Evolutionary conservation across 148 eudicot species (phyloP).

Genomic region (Tetragonia tetragonoides): DNA sequence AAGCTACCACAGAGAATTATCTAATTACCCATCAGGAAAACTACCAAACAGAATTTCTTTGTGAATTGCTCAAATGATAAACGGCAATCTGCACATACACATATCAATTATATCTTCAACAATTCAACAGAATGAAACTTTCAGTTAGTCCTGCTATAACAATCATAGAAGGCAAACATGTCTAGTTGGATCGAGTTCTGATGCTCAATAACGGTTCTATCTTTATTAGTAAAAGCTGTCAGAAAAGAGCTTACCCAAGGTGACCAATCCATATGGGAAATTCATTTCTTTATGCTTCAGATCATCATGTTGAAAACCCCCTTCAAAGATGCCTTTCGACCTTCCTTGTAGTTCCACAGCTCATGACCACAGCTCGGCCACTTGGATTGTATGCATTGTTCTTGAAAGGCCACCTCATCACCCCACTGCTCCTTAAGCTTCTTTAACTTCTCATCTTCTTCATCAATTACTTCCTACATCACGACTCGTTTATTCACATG

Average conservation of each 20-base stretch:
- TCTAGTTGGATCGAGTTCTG: neutral
- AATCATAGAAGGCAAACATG: neutral
- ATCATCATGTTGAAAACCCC: conserved; percentile 50
- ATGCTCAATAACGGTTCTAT: neutral
- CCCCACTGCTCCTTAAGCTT: conserved; percentile 58
- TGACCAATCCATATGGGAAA: neutral
- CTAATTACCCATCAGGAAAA: neutral
- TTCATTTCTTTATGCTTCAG: conserved; percentile 44
- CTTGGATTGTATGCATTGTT: conserved; percentile 72
- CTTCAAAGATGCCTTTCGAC: conserved; percentile 65
- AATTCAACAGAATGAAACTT: neutral
- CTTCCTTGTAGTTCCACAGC: conserved; percentile 70
- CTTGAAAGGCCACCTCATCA: conserved; percentile 48
- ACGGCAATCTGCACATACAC: neutral
- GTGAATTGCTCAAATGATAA: neutral
- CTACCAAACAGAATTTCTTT: too few species aligned
- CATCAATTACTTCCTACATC: conserved; percentile 41
- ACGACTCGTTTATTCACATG: conserved; percentile 5
- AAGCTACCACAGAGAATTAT: neutral
- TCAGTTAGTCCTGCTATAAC: neutral
- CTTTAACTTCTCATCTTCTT: conserved; percentile 52
- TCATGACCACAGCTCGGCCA: conserved; percentile 61
- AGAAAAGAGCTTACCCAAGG: conserved; percentile 12
- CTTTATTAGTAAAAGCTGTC: neutral
- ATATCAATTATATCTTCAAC: neutral